Evolutionary conservation across 192 early-diverging fungal genomes (phyloP).

Genomic region (Coemansia sp.): DNA sequence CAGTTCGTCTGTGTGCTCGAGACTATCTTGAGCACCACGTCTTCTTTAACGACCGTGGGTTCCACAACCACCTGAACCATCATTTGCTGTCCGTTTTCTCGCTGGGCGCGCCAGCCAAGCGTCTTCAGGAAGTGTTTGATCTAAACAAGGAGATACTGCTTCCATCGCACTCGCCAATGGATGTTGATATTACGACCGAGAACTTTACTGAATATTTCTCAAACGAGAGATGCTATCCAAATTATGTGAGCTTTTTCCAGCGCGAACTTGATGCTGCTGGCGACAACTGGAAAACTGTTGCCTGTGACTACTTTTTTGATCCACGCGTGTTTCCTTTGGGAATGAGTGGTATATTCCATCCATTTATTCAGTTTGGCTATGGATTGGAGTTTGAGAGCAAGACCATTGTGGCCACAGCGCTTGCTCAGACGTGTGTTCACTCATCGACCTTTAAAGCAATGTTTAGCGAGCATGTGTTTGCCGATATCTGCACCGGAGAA

Average conservation of each 20-base stretch:
- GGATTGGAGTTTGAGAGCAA: slow-evolving; percentile 62
- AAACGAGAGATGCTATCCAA: slow-evolving; percentile 40
- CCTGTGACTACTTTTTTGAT: slow-evolving; percentile 53
- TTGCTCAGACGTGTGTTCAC: slow-evolving; percentile 56
- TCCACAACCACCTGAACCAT: slow-evolving; percentile 64
- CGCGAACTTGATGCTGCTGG: slow-evolving; percentile 47
- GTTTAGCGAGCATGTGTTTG: slow-evolving; percentile 22
- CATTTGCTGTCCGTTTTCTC: slow-evolving; percentile 59
- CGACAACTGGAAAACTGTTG: slow-evolving; percentile 32
- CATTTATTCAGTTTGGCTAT: slow-evolving; percentile 65
- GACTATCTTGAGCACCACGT: slow-evolving; percentile 56
- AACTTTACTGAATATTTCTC: slow-evolving; percentile 24
- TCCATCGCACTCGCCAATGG: slow-evolving; percentile 25
- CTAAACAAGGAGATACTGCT: slow-evolving; percentile 29
- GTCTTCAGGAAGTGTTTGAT: slow-evolving; percentile 58
- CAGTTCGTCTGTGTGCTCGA: slow-evolving; percentile 50
- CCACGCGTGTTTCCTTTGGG: slow-evolving; percentile 43
- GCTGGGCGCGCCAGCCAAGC: slow-evolving; percentile 53
- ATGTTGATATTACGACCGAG: slow-evolving; percentile 33
- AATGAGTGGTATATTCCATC: slow-evolving; percentile 59
- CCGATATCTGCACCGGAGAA: slow-evolving; percentile 10
- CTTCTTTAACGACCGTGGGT: slow-evolving; percentile 58
- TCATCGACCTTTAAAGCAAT: neutral
- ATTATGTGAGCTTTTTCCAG: slow-evolving; percentile 56
- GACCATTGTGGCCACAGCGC: slow-evolving; percentile 56